A percentile compares a stretch with the other conserved stretches of the same genome.
Evolutionary conservation across 164 flowering plant genomes (phyloP).

Genomic region (Aristolochia fimbriata): DNA sequence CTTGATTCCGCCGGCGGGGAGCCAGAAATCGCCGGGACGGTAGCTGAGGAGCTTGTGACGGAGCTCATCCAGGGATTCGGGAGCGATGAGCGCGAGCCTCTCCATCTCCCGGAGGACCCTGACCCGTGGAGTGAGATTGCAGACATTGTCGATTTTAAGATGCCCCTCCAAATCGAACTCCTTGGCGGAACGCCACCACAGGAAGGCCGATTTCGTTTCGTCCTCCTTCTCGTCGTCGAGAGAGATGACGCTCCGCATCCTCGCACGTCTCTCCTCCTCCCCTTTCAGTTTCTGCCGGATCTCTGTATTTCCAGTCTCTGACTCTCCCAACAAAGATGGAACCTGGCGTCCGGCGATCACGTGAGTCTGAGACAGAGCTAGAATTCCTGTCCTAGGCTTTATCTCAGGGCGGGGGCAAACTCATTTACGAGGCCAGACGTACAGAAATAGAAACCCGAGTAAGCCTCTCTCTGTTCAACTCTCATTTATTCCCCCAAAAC

Average conservation of each 20-base stretch:
- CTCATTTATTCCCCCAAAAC: too few species aligned
- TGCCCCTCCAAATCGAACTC: constrained; percentile 21
- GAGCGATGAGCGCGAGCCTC: constrained; percentile 42
- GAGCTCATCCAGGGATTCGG: constrained; percentile 55
- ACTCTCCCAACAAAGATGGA: too few species aligned
- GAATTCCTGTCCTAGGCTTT: too few species aligned
- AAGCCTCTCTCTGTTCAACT: too few species aligned
- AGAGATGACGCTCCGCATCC: constrained; percentile 2
- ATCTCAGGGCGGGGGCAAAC: too few species aligned
- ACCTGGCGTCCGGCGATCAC: too few species aligned
- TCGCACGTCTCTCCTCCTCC: background rate
- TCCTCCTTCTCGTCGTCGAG: constrained; percentile 17
- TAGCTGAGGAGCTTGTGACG: constrained; percentile 55
- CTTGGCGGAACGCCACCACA: constrained; percentile 52
- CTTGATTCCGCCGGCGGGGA: constrained; percentile 51
- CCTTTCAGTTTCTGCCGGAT: too few species aligned
- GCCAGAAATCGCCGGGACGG: constrained; percentile 64
- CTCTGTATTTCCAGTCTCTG: too few species aligned
- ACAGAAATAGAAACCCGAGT: too few species aligned
- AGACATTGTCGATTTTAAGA: constrained; percentile 22
- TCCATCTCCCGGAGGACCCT: constrained; percentile 65
- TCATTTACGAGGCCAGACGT: too few species aligned
- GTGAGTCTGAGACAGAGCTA: too few species aligned
- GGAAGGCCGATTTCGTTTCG: constrained; percentile 12
- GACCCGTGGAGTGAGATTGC: constrained; percentile 36